A percentile compares a stretch with the other conserved stretches of the same genome.
Conservation (phyloP, 805 yeast species). For the Lipomyces yamadae region DNA sequence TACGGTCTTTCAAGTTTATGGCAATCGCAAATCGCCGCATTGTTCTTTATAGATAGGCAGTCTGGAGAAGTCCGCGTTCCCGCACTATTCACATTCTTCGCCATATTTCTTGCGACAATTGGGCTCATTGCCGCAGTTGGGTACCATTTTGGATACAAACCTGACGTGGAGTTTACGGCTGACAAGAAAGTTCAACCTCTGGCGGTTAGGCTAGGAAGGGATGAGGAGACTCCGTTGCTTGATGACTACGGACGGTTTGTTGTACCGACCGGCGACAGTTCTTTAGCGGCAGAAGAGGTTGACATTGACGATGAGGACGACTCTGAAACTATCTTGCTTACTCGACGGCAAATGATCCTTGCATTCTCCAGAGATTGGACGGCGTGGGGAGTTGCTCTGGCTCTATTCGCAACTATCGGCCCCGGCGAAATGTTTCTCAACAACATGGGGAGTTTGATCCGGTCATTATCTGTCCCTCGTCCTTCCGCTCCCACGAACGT, state of each 20-base stretch:
- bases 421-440: constrained; percentile 85
- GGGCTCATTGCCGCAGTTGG: constrained; percentile 34
- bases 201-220: not conserved
- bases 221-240: constrained; percentile 19
- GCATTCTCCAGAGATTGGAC: constrained; percentile 56
- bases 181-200: not conserved
- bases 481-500: constrained; percentile 50
- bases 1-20: constrained; percentile 83
- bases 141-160: constrained; percentile 22
- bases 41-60: constrained; percentile 46
- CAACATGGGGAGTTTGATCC: constrained; percentile 76
- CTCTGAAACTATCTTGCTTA: constrained; percentile 43
- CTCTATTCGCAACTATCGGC: constrained; percentile 73
- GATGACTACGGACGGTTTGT: not conserved
- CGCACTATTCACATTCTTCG: constrained; percentile 34
- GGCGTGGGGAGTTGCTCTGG: constrained; percentile 64
- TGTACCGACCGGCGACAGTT: not conserved
- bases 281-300: constrained; percentile 27
- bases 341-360: constrained; percentile 41
- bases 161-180: not conserved
- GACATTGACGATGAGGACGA: constrained; percentile 37
- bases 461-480: constrained; percentile 46
- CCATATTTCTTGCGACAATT: constrained; percentile 30
- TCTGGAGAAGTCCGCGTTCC: constrained; percentile 36
- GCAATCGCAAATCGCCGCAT: constrained; percentile 61